phyloP scores from a whole-genome alignment of 495 filamentous ascomycete genomes.

The Amphirosellinia nigrospora region DNA sequence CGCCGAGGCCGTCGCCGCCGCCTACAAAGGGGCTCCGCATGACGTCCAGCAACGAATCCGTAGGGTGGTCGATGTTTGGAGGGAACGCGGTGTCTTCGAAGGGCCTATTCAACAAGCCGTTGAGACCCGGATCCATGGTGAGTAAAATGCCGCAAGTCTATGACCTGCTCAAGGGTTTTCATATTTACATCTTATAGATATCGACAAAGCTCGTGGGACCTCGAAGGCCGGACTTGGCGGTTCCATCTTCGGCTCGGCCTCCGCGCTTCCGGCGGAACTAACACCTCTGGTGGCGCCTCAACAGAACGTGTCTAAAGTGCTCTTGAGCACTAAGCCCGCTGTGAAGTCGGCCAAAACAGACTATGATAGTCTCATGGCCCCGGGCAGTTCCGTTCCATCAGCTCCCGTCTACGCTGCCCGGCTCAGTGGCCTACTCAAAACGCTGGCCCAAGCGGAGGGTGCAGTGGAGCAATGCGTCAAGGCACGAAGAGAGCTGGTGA shows the following conservation, averaged over 20 bases:
- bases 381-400: slow-evolving; percentile 66
- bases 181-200: slow-evolving; percentile 57
- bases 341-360: slow-evolving; percentile 74
- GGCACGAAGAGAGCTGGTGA: slow-evolving; percentile 76
- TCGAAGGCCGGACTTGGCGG: slow-evolving; percentile 68
- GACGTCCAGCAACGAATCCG: slow-evolving; percentile 88
- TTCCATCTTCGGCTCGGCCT: slow-evolving; percentile 70
- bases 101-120: slow-evolving; percentile 74
- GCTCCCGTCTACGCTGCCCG: slow-evolving; percentile 92
- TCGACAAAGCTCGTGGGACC: slow-evolving; percentile 75
- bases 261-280: slow-evolving; percentile 75
- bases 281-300: slow-evolving; percentile 74
- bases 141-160: slow-evolving; percentile 1
- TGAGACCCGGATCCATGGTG: slow-evolving; percentile 80
- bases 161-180: not conserved
- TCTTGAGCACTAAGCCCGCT: slow-evolving; percentile 64
- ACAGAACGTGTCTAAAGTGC: slow-evolving; percentile 72
- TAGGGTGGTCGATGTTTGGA: slow-evolving; percentile 93
- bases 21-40: slow-evolving; percentile 83
- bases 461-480: slow-evolving; percentile 91
- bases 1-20: slow-evolving; percentile 78
- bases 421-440: slow-evolving; percentile 83
- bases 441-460: slow-evolving; percentile 86
- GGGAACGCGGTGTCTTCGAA: slow-evolving; percentile 85
- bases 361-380: slow-evolving; percentile 80